These are phyloP conservation scores for Coelastrella sp. DNA, from an alignment of 139 green algal genomes.

Conservation along the genomic window DNA sequence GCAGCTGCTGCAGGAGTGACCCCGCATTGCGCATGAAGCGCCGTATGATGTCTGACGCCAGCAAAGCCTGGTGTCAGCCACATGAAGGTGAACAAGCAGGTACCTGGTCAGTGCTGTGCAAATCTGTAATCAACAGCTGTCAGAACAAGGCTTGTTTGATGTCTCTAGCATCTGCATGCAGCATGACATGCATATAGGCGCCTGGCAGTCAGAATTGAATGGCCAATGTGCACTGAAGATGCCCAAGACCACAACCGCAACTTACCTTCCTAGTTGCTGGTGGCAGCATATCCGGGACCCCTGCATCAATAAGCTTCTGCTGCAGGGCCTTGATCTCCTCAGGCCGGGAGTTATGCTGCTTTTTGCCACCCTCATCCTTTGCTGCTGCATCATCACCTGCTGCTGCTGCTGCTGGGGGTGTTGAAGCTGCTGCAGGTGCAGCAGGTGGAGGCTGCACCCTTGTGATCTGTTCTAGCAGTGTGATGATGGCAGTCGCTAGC, in stretches of 20 bases:
- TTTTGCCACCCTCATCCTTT: neutral
- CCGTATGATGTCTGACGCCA: neutral
- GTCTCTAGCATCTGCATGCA: no score
- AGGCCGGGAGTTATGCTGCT: neutral
- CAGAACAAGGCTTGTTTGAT: no score
- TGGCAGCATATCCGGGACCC: slow-evolving; percentile 33
- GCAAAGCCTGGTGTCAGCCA: slow-evolving; percentile 28
- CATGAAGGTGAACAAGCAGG: no score
- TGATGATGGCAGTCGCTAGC: slow-evolving; percentile 34
- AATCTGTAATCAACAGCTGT: no score
- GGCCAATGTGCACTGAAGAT: no score
- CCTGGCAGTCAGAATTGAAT: no score
- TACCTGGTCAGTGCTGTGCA: no score
- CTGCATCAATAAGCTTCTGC: slow-evolving; percentile 7
- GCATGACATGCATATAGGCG: no score
- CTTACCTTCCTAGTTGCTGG: slow-evolving; percentile 20
- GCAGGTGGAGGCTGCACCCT: neutral
- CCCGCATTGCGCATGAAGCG: neutral
- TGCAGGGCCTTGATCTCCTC: slow-evolving; percentile 2
- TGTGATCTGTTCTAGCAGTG: neutral
- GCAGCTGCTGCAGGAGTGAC: neutral
- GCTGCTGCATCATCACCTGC: neutral
- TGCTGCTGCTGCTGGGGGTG: neutral
- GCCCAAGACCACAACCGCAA: no score
- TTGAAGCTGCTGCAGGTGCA: neutral